These are phyloP conservation scores for Anthostomella pinea DNA, from an alignment of 2,329 filamentous ascomycete species.

Conservation along the genomic window DNA sequence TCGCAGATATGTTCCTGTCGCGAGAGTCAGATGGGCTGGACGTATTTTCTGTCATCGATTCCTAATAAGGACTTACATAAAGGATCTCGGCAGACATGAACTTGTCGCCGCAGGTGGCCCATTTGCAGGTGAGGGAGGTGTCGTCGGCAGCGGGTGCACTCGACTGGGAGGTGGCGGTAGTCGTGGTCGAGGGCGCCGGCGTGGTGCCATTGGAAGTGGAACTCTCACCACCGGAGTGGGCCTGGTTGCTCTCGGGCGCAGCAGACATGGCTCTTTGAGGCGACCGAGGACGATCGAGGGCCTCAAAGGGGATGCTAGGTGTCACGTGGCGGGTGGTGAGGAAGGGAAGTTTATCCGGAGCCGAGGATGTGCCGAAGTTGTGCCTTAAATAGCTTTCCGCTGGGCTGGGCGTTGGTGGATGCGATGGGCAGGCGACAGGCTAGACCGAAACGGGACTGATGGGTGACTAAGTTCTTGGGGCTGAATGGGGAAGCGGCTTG, in stretches of 20 bases:
- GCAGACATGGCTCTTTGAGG: slow-evolving; percentile 25
- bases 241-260: slow-evolving; percentile 25
- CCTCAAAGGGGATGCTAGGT: background rate
- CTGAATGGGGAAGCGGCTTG: too few species aligned
- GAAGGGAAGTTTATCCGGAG: slow-evolving; percentile 5
- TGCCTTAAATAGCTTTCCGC: background rate
- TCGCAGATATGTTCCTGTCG: slow-evolving; percentile 93
- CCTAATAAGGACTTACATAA: slow-evolving; percentile 55
- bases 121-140: slow-evolving; percentile 56
- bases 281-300: slow-evolving; percentile 2
- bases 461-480: too few species aligned
- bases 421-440: slow-evolving; percentile 6
- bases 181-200: slow-evolving; percentile 49
- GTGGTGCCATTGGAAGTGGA: slow-evolving; percentile 52
- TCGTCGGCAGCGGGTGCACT: slow-evolving; percentile 46
- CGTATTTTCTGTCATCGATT: too few species aligned
- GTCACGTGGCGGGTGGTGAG: slow-evolving; percentile 8
- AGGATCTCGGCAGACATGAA: slow-evolving; percentile 57
- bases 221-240: slow-evolving; percentile 32
- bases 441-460: slow-evolving; percentile 10
- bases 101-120: slow-evolving; percentile 57
- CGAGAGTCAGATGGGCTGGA: slow-evolving; percentile 5
- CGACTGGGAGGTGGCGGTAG: slow-evolving; percentile 45
- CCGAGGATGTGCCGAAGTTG: slow-evolving; percentile 10
- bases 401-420: slow-evolving; percentile 1